Conservation (phyloP, 2,329 filamentous ascomycete genomes). For the Pezicula carpinea region DNA sequence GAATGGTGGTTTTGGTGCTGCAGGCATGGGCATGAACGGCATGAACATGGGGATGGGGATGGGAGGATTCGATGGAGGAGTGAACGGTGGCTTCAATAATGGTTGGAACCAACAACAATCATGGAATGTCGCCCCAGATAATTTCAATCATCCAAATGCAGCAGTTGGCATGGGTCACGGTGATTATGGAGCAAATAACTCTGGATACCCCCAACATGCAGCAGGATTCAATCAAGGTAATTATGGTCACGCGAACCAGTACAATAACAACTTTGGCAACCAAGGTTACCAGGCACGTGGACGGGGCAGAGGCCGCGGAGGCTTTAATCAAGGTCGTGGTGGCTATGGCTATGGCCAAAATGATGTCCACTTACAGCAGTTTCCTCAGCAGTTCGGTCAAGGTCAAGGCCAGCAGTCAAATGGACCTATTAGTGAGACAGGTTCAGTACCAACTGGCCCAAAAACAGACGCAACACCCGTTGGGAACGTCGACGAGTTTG, state of each 20-base stretch:
- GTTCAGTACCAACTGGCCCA: conserved; percentile 23
- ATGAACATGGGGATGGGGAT: conserved; percentile 71
- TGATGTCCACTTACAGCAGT: conserved; percentile 25
- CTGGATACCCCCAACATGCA: conserved; percentile 56
- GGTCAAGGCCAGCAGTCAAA: conserved; percentile 19
- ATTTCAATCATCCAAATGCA: conserved; percentile 83
- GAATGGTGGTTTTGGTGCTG: conserved; percentile 68
- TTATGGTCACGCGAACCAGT: conserved; percentile 64
- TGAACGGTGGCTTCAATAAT: conserved; percentile 61
- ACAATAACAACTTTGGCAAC: conserved; percentile 64
- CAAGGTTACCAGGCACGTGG: conserved; percentile 41
- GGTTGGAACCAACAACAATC: conserved; percentile 77
- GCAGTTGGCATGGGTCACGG: conserved; percentile 71
- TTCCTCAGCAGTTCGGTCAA: conserved; percentile 22
- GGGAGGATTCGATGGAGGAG: conserved; percentile 62
- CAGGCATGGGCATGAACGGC: conserved; percentile 77
- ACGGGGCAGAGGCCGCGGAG: conserved; percentile 32
- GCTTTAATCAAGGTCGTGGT: conserved; percentile 13
- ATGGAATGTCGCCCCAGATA: conserved; percentile 82
- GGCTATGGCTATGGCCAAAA: conserved; percentile 20
- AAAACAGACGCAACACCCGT: conserved; percentile 21
- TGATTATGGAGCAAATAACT: conserved; percentile 77
- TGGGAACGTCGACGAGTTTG: conserved; percentile 30
- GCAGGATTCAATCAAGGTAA: conserved; percentile 79
- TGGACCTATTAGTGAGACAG: conserved; percentile 25